These are phyloP conservation scores for Cucurbita ficifolia DNA, from an alignment of 306 rosid genomes.

Conservation along the genomic window DNA sequence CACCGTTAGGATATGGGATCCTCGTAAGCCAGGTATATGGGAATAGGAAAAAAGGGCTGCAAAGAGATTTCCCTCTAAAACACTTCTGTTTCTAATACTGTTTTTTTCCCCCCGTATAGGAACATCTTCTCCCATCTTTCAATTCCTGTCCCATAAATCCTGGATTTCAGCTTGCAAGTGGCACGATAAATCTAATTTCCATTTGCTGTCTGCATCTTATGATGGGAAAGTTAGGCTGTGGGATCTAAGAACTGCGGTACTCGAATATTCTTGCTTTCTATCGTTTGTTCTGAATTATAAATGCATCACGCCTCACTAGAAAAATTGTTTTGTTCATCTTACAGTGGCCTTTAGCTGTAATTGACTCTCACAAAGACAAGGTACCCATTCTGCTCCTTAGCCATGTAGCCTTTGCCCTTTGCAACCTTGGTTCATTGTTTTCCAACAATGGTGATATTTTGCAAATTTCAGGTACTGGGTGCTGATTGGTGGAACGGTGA, in stretches of 20 bases:
- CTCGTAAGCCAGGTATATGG: constrained; percentile 73
- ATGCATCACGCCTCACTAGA: not conserved
- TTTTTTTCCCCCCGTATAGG: constrained; percentile 23
- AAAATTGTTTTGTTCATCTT: constrained; percentile 14
- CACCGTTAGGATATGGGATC: constrained; percentile 86
- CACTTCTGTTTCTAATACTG: not conserved
- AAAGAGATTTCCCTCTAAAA: not conserved
- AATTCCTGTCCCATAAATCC: constrained; percentile 66
- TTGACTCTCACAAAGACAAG: constrained; percentile 71
- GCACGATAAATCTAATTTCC: constrained; percentile 56
- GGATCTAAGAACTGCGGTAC: constrained; percentile 95
- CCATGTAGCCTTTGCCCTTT: not conserved
- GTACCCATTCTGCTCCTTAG: constrained; percentile 13
- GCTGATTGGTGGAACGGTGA: constrained; percentile 93
- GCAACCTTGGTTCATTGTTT: not conserved
- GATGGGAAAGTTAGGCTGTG: constrained; percentile 88
- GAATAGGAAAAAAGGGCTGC: not conserved
- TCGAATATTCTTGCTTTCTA: not conserved
- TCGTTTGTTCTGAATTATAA: not conserved
- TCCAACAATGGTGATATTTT: not conserved
- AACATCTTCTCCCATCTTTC: constrained; percentile 72
- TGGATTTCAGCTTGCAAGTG: constrained; percentile 85
- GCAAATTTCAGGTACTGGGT: constrained; percentile 45
- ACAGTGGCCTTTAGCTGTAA: constrained; percentile 83
- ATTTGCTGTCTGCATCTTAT: constrained; percentile 74